Evolutionary conservation across 306 rosid genomes (phyloP).

Genomic region (Urtica urens): DNA sequence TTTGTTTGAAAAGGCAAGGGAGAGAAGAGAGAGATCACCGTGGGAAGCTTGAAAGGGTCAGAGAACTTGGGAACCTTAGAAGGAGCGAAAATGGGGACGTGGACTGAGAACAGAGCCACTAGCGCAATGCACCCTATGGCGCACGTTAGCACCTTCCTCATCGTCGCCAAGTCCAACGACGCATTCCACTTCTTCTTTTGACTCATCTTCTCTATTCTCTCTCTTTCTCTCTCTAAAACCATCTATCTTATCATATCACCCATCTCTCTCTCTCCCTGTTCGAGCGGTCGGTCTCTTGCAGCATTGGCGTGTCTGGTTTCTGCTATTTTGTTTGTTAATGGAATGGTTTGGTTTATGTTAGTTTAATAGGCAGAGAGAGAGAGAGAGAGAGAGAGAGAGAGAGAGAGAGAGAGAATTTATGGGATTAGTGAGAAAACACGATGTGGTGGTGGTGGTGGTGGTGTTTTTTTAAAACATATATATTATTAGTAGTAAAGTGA

Average conservation of each 20-base stretch:
- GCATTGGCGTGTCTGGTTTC: too few species aligned
- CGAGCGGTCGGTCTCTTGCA: too few species aligned
- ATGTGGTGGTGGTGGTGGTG: background rate
- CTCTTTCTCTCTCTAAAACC: conserved; percentile 5
- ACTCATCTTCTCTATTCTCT: conserved; percentile 39
- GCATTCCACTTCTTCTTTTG: conserved; percentile 46
- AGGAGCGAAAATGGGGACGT: conserved; percentile 47
- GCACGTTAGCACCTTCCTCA: conserved; percentile 53
- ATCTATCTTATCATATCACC: conserved; percentile 2
- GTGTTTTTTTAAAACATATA: background rate
- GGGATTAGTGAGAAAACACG: background rate
- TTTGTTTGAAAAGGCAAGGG: background rate
- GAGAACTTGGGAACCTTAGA: conserved; percentile 43
- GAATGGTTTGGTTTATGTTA: too few species aligned
- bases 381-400: conserved; percentile 4
- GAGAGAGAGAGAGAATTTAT: background rate
- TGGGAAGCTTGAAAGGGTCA: conserved; percentile 43
- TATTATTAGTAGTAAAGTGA: background rate
- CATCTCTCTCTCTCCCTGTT: too few species aligned
- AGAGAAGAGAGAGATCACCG: conserved; percentile 30
- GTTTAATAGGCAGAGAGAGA: too few species aligned
- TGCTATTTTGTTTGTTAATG: too few species aligned
- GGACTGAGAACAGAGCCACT: conserved; percentile 47
- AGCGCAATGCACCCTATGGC: conserved; percentile 45
- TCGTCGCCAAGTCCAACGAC: conserved; percentile 24